phyloP scores from a whole-genome alignment of 2,329 filamentous ascomycete species.

The Cercospora zeae-maydis region DNA sequence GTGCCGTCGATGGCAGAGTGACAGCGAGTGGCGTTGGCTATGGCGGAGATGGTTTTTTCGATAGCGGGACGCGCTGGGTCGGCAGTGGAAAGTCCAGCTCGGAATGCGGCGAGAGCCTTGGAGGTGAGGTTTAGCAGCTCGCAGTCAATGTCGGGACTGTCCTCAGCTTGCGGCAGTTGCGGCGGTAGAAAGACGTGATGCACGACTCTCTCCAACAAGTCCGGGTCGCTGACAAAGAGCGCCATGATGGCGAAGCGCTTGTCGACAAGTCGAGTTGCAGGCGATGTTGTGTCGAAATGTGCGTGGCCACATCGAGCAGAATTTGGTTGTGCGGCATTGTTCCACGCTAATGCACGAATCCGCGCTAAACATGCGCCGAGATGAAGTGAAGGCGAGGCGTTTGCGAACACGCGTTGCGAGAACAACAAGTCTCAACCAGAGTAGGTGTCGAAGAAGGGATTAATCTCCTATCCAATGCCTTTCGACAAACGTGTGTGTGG shows the following conservation, averaged over 20 bases:
- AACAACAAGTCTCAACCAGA: too few species aligned
- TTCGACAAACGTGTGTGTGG: too few species aligned
- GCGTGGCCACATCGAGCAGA: not conserved
- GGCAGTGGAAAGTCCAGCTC: not conserved
- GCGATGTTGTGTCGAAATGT: not conserved
- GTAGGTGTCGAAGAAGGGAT: too few species aligned
- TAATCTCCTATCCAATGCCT: too few species aligned
- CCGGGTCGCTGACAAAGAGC: conserved; percentile 2
- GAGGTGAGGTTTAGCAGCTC: not conserved
- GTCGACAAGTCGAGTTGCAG: not conserved
- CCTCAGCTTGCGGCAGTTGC: conserved; percentile 13
- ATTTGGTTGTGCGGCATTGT: not conserved
- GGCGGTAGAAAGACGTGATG: conserved; percentile 48
- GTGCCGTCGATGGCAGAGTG: conserved; percentile 2
- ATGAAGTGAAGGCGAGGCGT: not conserved
- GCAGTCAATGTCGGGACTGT: conserved; percentile 5
- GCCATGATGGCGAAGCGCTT: not conserved
- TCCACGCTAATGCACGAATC: not conserved
- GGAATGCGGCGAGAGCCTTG: conserved; percentile 2
- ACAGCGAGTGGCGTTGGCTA: not conserved
- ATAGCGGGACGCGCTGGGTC: not conserved
- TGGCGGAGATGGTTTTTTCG: not conserved
- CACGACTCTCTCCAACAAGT: conserved; percentile 23
- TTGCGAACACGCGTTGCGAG: not conserved
- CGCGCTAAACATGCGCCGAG: not conserved